Base-by-base conservation (phyloP, 345 rosid species). In the Euphorbia peplus region DNA sequence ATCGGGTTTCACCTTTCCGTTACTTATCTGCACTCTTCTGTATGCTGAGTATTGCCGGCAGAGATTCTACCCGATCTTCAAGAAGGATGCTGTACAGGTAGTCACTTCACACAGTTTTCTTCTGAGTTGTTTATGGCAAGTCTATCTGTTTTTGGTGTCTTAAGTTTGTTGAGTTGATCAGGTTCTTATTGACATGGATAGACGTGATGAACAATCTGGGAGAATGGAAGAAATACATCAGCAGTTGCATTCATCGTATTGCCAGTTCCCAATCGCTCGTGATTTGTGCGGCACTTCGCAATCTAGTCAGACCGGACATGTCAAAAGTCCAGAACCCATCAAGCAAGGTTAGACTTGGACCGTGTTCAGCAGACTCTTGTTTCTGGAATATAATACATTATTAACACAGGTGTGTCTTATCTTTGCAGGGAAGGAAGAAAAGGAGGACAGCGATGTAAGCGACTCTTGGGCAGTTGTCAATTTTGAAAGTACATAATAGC, bases 181-280 rank as follows among this genome's bases (percentile, higher is more conserved):
- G 99, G 76, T 82, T 68, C 88, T 95, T 26, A 80, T 87, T 3
- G 88, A 89, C 73, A 83, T 90, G 99, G 99, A 95, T 87, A 79
- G 83, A 73, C 79, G 71, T 55, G 95, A 95, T 64, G 90, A 91
- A 73, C 78, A 37, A 39, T 46, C 77, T 47, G 96, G 90, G 80
- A 83, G 71, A 64, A 62, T 78, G 73, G 85, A 83, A 64, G 90
- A 85, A 75, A 73, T 85, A 42, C 79, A 81, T 56, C 42, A 66
- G 66, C 75, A 72, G 62, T 65, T 95, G 66, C 78, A 61, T 46
- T 76, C 82, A 25, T 97, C 90, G n/a, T 95, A 90, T 75, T 81
- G 87, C 79, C 98, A 86, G 79, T 68, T 83, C 62, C 84, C 82
- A 11, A n/a, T 78, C 48, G 29, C 85, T 63, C 73, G 67, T 12